A percentile compares a stretch with the other conserved stretches of the same genome.
Conservation (phyloP, 2,329 filamentous ascomycete genomes). For the Cladosporium velox region DNA sequence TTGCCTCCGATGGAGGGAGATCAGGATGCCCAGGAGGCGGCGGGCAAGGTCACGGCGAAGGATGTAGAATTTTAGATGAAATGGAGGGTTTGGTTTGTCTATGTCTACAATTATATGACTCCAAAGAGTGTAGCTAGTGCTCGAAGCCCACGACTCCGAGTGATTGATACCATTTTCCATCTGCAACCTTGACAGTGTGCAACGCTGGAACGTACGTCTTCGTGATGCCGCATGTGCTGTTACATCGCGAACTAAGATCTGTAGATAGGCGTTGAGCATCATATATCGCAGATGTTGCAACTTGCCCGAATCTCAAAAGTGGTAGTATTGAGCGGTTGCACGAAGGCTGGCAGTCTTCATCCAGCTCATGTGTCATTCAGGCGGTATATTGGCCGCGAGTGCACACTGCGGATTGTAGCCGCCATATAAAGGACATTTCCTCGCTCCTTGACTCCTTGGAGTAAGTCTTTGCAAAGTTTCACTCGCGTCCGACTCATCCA, state of each 20-base stretch:
- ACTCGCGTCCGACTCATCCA: constrained; percentile 27
- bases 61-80: constrained; percentile 69
- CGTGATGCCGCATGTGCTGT: not conserved
- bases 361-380: not conserved
- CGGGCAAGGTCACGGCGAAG: constrained; percentile 57
- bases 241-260: not conserved
- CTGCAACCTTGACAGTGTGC: not conserved
- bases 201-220: not conserved
- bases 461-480: not conserved
- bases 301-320: not conserved
- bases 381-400: not conserved
- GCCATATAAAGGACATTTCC: not conserved
- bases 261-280: not conserved
- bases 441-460: not conserved
- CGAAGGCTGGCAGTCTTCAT: not conserved
- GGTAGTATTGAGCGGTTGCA: not conserved
- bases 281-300: not conserved
- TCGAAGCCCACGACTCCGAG: not conserved
- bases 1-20: constrained; percentile 84
- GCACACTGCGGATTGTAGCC: not conserved
- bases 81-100: not conserved
- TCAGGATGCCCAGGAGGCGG: constrained; percentile 59
- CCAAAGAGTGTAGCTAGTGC: not conserved
- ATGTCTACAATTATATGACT: not conserved
- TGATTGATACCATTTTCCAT: not conserved